A percentile compares a stretch with the other conserved stretches of the same genome.
These are phyloP conservation scores for Hymenoscyphus repandus DNA, from an alignment of 2,329 filamentous ascomycete species.

Conservation along the genomic window DNA sequence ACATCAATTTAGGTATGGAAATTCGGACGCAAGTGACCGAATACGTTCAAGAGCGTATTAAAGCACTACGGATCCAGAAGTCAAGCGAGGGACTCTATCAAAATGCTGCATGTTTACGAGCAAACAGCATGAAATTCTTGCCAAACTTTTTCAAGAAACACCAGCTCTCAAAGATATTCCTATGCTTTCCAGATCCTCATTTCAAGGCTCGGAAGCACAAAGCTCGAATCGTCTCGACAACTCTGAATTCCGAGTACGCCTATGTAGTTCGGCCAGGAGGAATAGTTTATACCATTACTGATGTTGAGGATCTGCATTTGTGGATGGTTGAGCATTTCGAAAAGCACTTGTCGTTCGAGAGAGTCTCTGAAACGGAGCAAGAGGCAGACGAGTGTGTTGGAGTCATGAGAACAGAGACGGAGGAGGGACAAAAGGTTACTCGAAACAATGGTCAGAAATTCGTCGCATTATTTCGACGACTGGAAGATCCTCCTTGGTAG, in stretches of 20 bases:
- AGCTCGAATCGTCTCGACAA: slow-evolving; percentile 84
- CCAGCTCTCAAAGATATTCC: slow-evolving; percentile 87
- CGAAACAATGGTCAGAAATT: slow-evolving; percentile 88
- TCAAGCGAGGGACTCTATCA: slow-evolving; percentile 56
- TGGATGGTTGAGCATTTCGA: slow-evolving; percentile 92
- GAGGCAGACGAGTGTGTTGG: slow-evolving; percentile 65
- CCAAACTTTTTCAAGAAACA: slow-evolving; percentile 86
- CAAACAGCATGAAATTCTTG: slow-evolving; percentile 99
- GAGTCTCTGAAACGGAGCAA: slow-evolving; percentile 62
- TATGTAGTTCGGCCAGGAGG: slow-evolving; percentile 80
- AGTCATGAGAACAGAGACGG: slow-evolving; percentile 78
- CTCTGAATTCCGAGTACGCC: slow-evolving; percentile 88
- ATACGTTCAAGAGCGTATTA: slow-evolving; percentile 84
- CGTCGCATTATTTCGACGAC: slow-evolving; percentile 78
- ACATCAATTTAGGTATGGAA: slow-evolving; percentile 63
- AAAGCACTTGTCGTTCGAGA: slow-evolving; percentile 71
- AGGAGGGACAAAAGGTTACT: slow-evolving; percentile 95
- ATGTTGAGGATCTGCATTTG: slow-evolving; percentile 86
- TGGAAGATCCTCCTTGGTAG: slow-evolving; percentile 56
- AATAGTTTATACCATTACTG: slow-evolving; percentile 91
- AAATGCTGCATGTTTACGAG: slow-evolving; percentile 83
- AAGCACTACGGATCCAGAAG: slow-evolving; percentile 68
- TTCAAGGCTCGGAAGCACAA: slow-evolving; percentile 98
- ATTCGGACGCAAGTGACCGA: slow-evolving; percentile 87
- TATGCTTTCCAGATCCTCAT: slow-evolving; percentile 97